Evolutionary conservation across 495 filamentous ascomycete genomes (phyloP).

Genomic region (Xylaria flabelliformis): DNA sequence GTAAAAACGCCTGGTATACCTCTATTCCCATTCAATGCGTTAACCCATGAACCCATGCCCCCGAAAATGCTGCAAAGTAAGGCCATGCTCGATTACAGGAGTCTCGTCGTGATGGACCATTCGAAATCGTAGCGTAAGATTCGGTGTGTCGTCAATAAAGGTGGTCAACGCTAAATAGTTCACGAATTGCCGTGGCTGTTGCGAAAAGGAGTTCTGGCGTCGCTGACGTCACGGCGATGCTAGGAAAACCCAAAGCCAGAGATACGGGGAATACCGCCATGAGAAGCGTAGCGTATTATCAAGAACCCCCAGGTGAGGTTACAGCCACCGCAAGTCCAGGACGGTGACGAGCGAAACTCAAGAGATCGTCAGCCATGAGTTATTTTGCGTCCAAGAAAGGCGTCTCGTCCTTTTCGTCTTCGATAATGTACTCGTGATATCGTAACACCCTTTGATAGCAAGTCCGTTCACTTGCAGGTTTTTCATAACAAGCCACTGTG

Average conservation of each 20-base stretch:
- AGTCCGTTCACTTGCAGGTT: background rate
- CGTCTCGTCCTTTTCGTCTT: conserved; percentile 15
- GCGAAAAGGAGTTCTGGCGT: conserved; percentile 10
- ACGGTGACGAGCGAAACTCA: background rate
- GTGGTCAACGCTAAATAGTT: conserved; percentile 19
- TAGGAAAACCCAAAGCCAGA: conserved; percentile 11
- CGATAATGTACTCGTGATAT: conserved; percentile 15
- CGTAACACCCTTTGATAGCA: background rate
- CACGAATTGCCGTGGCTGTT: conserved; percentile 16
- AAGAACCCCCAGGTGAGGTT: conserved; percentile 10
- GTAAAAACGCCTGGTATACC: conserved; percentile 29
- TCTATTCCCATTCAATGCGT: conserved; percentile 23
- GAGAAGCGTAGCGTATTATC: background rate
- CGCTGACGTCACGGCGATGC: conserved; percentile 3
- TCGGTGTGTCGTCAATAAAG: conserved; percentile 12
- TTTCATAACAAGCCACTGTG: background rate
- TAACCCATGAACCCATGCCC: conserved; percentile 23
- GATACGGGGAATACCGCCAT: background rate
- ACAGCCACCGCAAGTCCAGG: background rate
- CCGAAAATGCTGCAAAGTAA: conserved; percentile 18
- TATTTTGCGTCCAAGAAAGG: background rate
- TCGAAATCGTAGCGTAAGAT: conserved; percentile 23
- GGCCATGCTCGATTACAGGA: conserved; percentile 18
- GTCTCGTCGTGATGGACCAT: conserved; percentile 15
- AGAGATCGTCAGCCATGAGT: conserved; percentile 2